These are phyloP conservation scores for Chaetomium sp. DNA, from an alignment of 2,329 filamentous ascomycete genomes.

Conservation along the genomic window DNA sequence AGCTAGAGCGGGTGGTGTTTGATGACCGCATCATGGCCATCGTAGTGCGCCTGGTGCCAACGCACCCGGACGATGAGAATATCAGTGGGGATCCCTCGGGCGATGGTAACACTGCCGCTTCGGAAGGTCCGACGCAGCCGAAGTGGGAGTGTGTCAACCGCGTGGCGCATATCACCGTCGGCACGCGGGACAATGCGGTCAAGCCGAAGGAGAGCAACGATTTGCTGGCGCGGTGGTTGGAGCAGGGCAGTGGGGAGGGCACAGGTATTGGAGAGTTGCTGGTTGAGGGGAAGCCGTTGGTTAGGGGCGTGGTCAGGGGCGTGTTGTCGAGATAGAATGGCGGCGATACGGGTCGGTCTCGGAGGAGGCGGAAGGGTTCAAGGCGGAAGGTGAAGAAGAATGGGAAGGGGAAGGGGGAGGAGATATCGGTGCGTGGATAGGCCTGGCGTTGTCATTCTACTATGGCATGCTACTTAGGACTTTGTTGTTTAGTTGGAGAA, in stretches of 20 bases:
- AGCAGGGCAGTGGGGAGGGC: conserved; percentile 41
- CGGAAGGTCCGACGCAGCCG: conserved; percentile 7
- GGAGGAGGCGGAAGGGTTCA: neutral
- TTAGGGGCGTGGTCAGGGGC: conserved; percentile 43
- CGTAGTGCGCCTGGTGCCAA: conserved; percentile 63
- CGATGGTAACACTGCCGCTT: neutral
- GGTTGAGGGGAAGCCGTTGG: conserved; percentile 42
- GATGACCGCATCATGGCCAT: conserved; percentile 87
- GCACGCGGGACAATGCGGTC: conserved; percentile 65
- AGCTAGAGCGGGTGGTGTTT: conserved; percentile 69
- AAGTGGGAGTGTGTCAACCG: conserved; percentile 66
- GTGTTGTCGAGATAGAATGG: conserved; percentile 42
- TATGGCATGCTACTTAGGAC: too few species aligned
- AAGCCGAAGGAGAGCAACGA: conserved; percentile 96
- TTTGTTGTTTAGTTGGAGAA: too few species aligned
- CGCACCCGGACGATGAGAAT: conserved; percentile 26
- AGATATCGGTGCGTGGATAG: neutral
- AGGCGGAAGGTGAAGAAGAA: neutral
- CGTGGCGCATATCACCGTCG: conserved; percentile 82
- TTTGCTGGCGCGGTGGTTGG: conserved; percentile 68
- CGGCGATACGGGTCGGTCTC: too few species aligned
- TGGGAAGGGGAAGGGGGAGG: neutral
- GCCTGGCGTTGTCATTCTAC: too few species aligned
- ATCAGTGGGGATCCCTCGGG: neutral
- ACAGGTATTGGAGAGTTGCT: conserved; percentile 43